A percentile compares a stretch with the other conserved stretches of the same genome.
phyloP scores from a whole-genome alignment of 2,329 filamentous ascomycete species.

The Hymenoscyphus repandus region DNA sequence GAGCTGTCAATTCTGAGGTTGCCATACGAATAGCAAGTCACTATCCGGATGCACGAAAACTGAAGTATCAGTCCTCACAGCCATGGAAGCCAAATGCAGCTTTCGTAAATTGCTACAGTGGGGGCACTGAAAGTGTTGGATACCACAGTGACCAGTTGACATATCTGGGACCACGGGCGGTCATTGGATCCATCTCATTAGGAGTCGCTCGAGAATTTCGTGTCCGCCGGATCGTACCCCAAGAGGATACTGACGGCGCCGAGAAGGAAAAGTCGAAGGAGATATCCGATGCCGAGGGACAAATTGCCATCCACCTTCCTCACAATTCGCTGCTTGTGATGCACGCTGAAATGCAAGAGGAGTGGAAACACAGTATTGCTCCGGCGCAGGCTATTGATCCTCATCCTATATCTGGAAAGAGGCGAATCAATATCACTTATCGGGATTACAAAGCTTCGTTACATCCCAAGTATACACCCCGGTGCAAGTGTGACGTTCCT shows the following conservation, averaged over 20 bases:
- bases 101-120: conserved; percentile 91
- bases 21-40: conserved; percentile 59
- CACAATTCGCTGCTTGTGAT: conserved; percentile 93
- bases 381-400: conserved; percentile 73
- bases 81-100: conserved; percentile 83
- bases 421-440: conserved; percentile 90
- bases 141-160: conserved; percentile 92
- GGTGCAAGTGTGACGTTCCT: conserved; percentile 69
- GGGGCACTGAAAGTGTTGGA: conserved; percentile 75
- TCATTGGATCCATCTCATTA: conserved; percentile 86
- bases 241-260: conserved; percentile 34
- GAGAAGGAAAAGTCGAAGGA: conserved; percentile 28
- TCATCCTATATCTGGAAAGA: conserved; percentile 75
- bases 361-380: conserved; percentile 86
- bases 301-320: conserved; percentile 87
- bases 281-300: conserved; percentile 65
- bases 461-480: conserved; percentile 72
- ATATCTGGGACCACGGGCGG: conserved; percentile 80
- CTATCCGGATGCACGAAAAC: conserved; percentile 66
- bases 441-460: conserved; percentile 74
- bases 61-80: conserved; percentile 68
- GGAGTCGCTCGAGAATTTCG: conserved; percentile 93
- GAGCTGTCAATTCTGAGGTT: conserved; percentile 75
- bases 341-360: conserved; percentile 97
- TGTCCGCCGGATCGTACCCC: conserved; percentile 68